A percentile compares a stretch with the other conserved stretches of the same genome.
Conservation (phyloP, 2,329 filamentous ascomycete species). For the Xylariomycetidae sp. region DNA sequence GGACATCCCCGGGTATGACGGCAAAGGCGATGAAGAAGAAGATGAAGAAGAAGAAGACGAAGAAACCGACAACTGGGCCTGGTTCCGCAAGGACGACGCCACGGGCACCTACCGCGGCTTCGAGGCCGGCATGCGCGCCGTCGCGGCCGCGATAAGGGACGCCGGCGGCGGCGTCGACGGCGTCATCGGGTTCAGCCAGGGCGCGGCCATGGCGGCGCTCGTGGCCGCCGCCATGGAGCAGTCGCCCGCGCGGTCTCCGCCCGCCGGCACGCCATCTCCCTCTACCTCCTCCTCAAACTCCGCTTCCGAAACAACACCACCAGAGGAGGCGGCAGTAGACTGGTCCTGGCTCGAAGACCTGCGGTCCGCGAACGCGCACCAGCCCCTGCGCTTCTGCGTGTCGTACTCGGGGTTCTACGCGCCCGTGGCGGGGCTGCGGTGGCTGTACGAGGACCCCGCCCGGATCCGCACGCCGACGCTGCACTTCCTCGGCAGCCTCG, state of each 20-base stretch:
- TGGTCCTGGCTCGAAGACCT: constrained; percentile 40
- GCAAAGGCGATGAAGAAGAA: constrained; percentile 35
- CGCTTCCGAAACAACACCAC: constrained; percentile 3
- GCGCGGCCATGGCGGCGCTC: constrained; percentile 67
- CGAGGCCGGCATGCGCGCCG: constrained; percentile 58
- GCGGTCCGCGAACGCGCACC: constrained; percentile 43
- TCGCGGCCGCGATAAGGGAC: constrained; percentile 58
- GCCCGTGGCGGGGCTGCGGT: constrained; percentile 23
- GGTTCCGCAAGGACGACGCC: constrained; percentile 71
- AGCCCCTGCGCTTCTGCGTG: constrained; percentile 53
- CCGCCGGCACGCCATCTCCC: constrained; percentile 4
- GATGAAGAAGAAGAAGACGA: constrained; percentile 35
- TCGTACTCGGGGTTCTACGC: constrained; percentile 63
- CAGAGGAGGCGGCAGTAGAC: constrained; percentile 17
- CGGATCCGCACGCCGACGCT: constrained; percentile 73
- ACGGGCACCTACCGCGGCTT: constrained; percentile 63
- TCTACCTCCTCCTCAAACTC: constrained; percentile 18
- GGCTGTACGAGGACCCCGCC: constrained; percentile 24
- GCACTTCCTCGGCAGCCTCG: constrained; percentile 78
- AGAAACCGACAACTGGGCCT: constrained; percentile 68
- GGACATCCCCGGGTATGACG: constrained; percentile 66
- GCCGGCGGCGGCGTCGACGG: constrained; percentile 70
- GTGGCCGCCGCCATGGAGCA: constrained; percentile 68
- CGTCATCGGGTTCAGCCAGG: constrained; percentile 79
- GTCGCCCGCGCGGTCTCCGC: constrained; percentile 21